Conservation (phyloP, 257 asterid genomes). For the Scutellaria minor region DNA sequence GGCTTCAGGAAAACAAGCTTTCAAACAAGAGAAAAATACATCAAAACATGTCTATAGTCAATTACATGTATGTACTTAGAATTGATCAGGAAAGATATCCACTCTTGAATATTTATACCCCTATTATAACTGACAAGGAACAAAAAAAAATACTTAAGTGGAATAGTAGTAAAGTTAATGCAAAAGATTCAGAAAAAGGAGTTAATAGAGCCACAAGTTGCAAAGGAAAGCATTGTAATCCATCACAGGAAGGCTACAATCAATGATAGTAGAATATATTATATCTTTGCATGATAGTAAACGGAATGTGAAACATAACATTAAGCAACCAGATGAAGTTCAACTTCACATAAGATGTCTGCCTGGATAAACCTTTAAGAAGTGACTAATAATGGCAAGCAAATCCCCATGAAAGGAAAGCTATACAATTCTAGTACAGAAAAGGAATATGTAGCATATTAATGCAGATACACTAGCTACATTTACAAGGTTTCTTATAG, state of each 20-base stretch:
- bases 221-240: constrained; percentile 14
- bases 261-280: background rate
- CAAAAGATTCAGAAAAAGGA: background rate
- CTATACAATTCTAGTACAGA: constrained; percentile 2
- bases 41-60: constrained; percentile 8
- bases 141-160: background rate
- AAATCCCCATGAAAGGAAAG: constrained; percentile 2
- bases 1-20: constrained; percentile 19
- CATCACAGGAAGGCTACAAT: constrained; percentile 3
- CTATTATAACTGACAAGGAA: background rate
- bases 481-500: constrained; percentile 1
- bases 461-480: constrained; percentile 25
- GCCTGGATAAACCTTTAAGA: background rate
- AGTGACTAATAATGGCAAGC: constrained; percentile 11
- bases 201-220: background rate
- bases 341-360: constrained; percentile 6
- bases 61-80: background rate
- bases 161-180: background rate
- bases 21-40: constrained; percentile 9
- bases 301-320: constrained; percentile 1
- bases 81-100: constrained; percentile 8
- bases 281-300: background rate
- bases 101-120: background rate
- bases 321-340: constrained; percentile 5
- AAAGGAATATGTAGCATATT: constrained; percentile 8